Conservation (phyloP, 768 basidiomycete species). For the Infundibulicybe gibba region DNA sequence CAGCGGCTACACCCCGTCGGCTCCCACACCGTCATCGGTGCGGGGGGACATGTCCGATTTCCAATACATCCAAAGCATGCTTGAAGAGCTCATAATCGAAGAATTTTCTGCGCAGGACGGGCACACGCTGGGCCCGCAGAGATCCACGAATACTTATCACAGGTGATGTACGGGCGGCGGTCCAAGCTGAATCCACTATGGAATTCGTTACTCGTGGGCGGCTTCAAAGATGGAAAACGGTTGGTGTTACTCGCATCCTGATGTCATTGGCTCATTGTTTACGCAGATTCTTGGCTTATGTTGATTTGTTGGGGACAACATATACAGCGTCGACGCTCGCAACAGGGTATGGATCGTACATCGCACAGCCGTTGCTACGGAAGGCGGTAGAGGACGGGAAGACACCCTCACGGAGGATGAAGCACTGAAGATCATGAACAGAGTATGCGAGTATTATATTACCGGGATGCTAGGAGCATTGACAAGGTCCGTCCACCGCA, state of each 20-base stretch:
- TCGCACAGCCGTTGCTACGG: slow-evolving; percentile 90
- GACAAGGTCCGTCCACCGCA: slow-evolving; percentile 75
- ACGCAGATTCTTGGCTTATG: slow-evolving; percentile 84
- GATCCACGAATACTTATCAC: slow-evolving; percentile 88
- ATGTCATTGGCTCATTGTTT: not conserved
- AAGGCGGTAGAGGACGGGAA: slow-evolving; percentile 85
- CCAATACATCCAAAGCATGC: slow-evolving; percentile 80
- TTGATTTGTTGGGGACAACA: slow-evolving; percentile 95
- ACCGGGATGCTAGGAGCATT: slow-evolving; percentile 92
- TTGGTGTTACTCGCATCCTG: slow-evolving; percentile 25
- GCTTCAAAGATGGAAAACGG: slow-evolving; percentile 82
- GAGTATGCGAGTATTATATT: slow-evolving; percentile 91
- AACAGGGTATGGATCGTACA: slow-evolving; percentile 90
- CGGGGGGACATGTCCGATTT: slow-evolving; percentile 98
- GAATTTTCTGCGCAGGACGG: slow-evolving; percentile 84
- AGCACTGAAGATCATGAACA: slow-evolving; percentile 77
- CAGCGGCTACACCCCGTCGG: slow-evolving; percentile 86
- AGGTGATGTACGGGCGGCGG: slow-evolving; percentile 86
- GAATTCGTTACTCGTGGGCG: slow-evolving; percentile 93
- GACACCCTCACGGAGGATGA: slow-evolving; percentile 73
- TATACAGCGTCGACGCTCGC: slow-evolving; percentile 92
- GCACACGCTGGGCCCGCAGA: slow-evolving; percentile 79
- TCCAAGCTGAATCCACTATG: slow-evolving; percentile 91
- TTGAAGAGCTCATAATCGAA: slow-evolving; percentile 74
- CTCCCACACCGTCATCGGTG: slow-evolving; percentile 81